These are phyloP conservation scores for Geotrichum aggregatum DNA, from an alignment of 1,139 yeast species.

Conservation along the genomic window DNA sequence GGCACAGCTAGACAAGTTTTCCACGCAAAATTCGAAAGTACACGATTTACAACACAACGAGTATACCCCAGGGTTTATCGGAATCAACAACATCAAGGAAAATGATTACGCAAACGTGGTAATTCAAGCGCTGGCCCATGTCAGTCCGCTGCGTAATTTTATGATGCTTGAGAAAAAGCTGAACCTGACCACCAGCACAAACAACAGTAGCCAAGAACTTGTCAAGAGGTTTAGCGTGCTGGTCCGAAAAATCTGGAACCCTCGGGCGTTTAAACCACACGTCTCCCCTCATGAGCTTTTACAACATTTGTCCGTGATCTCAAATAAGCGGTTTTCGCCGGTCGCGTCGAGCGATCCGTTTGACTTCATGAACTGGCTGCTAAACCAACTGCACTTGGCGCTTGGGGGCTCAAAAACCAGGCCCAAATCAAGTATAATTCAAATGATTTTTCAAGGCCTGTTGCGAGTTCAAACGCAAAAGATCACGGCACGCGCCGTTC, in stretches of 20 bases:
- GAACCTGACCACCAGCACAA: conserved; percentile 22
- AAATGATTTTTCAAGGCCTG: conserved; percentile 51
- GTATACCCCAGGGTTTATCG: conserved; percentile 63
- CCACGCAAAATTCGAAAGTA: conserved; percentile 21
- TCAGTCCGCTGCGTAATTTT: conserved; percentile 50
- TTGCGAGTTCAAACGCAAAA: conserved; percentile 40
- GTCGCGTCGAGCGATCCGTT: conserved; percentile 50
- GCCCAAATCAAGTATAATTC: conserved; percentile 31
- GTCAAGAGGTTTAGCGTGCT: conserved; percentile 43
- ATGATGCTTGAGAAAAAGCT: conserved; percentile 40
- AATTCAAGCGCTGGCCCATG: conserved; percentile 55
- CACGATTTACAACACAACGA: conserved; percentile 45
- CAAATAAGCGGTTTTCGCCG: conserved; percentile 45
- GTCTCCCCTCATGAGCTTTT: conserved; percentile 65
- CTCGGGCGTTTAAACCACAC: conserved; percentile 53
- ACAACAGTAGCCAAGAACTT: conserved; percentile 24
- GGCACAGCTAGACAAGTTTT: conserved; percentile 30
- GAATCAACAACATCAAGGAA: conserved; percentile 52
- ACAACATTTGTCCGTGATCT: conserved; percentile 44
- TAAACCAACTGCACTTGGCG: conserved; percentile 47
- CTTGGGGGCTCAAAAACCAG: conserved; percentile 36
- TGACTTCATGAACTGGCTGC: conserved; percentile 54
- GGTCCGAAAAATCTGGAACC: conserved; percentile 61
- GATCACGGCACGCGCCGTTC: conserved; percentile 30
- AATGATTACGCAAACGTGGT: conserved; percentile 56